phyloP scores from a whole-genome alignment of 208 protist genomes.

The Acanthamoeba pearcei region DNA sequence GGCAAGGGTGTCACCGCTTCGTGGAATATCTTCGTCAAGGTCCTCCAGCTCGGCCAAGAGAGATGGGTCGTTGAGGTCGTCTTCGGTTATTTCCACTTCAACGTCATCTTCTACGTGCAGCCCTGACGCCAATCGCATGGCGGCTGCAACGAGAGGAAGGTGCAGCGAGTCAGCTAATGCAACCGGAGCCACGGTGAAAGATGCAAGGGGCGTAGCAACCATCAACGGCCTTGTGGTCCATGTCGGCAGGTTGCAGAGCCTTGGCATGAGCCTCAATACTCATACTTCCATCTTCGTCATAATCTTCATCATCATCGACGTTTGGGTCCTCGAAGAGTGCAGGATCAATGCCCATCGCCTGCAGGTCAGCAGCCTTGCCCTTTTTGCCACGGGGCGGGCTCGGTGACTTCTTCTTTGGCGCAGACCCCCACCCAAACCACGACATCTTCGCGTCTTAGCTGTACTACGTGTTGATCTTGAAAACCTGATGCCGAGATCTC shows the following conservation, averaged over 20 bases:
- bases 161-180: neutral
- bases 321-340: neutral
- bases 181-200: neutral
- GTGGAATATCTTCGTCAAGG: neutral
- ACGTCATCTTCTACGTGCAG: conserved; percentile 20
- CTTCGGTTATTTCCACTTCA: conserved; percentile 66
- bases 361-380: neutral
- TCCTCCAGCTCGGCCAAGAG: conserved; percentile 40
- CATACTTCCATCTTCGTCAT: neutral
- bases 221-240: conserved; percentile 3
- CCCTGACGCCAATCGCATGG: conserved; percentile 4
- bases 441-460: neutral
- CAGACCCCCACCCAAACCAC: conserved; percentile 22
- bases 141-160: conserved; percentile 5
- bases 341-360: conserved; percentile 5
- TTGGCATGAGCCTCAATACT: conserved; percentile 16
- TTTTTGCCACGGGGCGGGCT: neutral
- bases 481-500: neutral
- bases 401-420: neutral
- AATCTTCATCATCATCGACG: neutral
- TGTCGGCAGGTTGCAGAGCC: neutral
- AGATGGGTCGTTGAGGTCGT: conserved; percentile 46
- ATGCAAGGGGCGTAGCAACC: neutral
- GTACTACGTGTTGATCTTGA: neutral
- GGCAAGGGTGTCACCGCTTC: neutral